A percentile compares a stretch with the other conserved stretches of the same genome.
These are phyloP conservation scores for Boletus rubropictus DNA, from an alignment of 768 basidiomycete genomes.

Conservation along the genomic window DNA sequence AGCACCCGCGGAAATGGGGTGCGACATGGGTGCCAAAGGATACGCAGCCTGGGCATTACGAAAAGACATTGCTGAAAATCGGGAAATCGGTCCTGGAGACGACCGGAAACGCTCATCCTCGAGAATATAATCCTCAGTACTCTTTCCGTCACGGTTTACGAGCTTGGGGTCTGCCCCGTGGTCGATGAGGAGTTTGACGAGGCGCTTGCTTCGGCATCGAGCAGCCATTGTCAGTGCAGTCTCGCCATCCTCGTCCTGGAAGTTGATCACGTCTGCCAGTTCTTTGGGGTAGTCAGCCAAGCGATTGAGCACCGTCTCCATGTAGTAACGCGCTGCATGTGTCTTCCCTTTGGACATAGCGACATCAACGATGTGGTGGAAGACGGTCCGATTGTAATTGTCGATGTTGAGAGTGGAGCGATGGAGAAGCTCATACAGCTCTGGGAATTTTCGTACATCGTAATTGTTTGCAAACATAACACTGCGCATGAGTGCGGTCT, in stretches of 20 bases:
- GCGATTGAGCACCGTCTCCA: slow-evolving; percentile 89
- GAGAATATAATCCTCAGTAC: slow-evolving; percentile 96
- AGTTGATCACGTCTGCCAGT: slow-evolving; percentile 96
- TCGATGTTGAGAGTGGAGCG: slow-evolving; percentile 99
- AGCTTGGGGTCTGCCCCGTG: slow-evolving; percentile 96
- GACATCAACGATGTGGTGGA: slow-evolving; percentile 96
- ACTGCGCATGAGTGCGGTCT: slow-evolving; percentile 95
- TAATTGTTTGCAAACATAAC: slow-evolving; percentile 99
- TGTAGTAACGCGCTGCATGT: slow-evolving; percentile 96
- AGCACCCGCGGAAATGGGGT: slow-evolving; percentile 40
- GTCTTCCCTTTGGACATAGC: slow-evolving; percentile 98
- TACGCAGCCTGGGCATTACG: slow-evolving; percentile 58
- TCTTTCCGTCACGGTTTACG: slow-evolving; percentile 90
- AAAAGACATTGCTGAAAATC: slow-evolving; percentile 62
- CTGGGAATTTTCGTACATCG: slow-evolving; percentile 97
- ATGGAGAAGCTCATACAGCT: slow-evolving; percentile 93
- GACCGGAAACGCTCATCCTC: slow-evolving; percentile 97
- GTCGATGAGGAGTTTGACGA: slow-evolving; percentile 93
- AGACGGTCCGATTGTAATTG: slow-evolving; percentile 93
- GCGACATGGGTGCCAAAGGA: slow-evolving; percentile 38
- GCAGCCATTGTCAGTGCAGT: slow-evolving; percentile 96
- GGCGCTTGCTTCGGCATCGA: slow-evolving; percentile 87
- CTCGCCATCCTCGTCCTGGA: slow-evolving; percentile 98
- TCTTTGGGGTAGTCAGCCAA: slow-evolving; percentile 93
- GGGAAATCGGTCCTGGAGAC: slow-evolving; percentile 75